Conservation (phyloP, 441 rosid species). For the Pelargonium citronellum region DNA sequence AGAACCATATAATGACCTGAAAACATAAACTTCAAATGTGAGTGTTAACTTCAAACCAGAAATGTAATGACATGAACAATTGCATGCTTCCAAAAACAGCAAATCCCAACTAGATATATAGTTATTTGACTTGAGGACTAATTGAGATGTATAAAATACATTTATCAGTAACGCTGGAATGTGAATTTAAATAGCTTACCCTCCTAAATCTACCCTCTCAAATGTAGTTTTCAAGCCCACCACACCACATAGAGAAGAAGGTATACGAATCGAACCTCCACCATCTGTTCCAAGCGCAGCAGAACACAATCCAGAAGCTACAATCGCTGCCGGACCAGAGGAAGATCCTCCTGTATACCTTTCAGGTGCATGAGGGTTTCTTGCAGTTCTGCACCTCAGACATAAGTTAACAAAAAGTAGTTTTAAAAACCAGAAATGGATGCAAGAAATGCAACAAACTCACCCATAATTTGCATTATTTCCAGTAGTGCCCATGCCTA, state of each 20-base stretch:
- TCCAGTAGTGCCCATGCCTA: constrained; percentile 89
- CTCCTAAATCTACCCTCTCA: constrained; percentile 66
- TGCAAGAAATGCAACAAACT: constrained; percentile 21
- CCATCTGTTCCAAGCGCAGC: constrained; percentile 94
- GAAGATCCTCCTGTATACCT: constrained; percentile 94
- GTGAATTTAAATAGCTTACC: constrained; percentile 37
- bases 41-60: background rate
- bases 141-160: background rate
- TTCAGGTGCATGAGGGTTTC: constrained; percentile 75
- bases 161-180: background rate
- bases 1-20: constrained; percentile 53
- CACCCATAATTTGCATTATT: constrained; percentile 85
- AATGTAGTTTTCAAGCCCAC: constrained; percentile 83
- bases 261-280: constrained; percentile 87
- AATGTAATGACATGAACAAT: background rate
- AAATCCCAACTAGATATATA: background rate
- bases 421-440: background rate
- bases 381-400: constrained; percentile 49
- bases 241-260: constrained; percentile 78
- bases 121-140: background rate
- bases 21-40: constrained; percentile 15
- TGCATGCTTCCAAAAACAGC: background rate
- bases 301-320: constrained; percentile 79
- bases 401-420: too few relatives aligned
- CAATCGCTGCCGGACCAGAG: constrained; percentile 87